Base-by-base conservation (phyloP, 2,329 filamentous ascomycete species). In the Neonectria neomacrospora region DNA sequence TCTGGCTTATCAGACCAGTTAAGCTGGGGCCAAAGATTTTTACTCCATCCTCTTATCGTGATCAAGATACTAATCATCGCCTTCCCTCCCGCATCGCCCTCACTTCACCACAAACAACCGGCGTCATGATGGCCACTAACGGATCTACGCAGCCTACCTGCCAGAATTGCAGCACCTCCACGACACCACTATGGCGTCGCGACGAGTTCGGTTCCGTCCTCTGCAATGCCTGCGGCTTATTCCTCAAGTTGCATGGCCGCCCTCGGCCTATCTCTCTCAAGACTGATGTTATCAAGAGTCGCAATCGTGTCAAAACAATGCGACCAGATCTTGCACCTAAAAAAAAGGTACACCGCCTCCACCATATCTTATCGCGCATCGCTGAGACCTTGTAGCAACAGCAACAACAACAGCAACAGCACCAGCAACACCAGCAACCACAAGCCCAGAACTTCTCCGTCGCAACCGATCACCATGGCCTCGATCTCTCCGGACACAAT, bases 201-300 rank as follows among this genome's bases (percentile, higher is more conserved):
- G 96, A 99, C 85, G 96, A 99, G 83, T 89, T 91, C 74, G 96
- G 96, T 70, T 91, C 94, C 1, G 95, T 99, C 39, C 91, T 99
- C 55, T 99, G 96, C 89, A 99, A 99, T 82, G 96, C 96, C 75
- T 99, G 96, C 80, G 96, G 96, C 64, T 87, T 99, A 61, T 99
- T 98, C 80, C 87, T 98, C 74, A 99, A 99, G 86, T 86, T 99
- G 71, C 96, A 99, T 78, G 94, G 94, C 68, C 91, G 94, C 26
- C 89, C 96, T 64, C 90, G 96, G 60, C 96, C 96, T 71, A 97
- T 97, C 78, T 97, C 93, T 73, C 87, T 99, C 73, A 99, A 99
- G 86, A 98, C 96, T 52, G 96, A 99, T 83, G 95, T 98, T 71
- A 99, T 99, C 83, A 99, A 99, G 85, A 97, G 94, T 83, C 93